These are phyloP conservation scores for Hirsutella rhossiliensis DNA, from an alignment of 2,329 filamentous ascomycete species.

Conservation along the genomic window DNA sequence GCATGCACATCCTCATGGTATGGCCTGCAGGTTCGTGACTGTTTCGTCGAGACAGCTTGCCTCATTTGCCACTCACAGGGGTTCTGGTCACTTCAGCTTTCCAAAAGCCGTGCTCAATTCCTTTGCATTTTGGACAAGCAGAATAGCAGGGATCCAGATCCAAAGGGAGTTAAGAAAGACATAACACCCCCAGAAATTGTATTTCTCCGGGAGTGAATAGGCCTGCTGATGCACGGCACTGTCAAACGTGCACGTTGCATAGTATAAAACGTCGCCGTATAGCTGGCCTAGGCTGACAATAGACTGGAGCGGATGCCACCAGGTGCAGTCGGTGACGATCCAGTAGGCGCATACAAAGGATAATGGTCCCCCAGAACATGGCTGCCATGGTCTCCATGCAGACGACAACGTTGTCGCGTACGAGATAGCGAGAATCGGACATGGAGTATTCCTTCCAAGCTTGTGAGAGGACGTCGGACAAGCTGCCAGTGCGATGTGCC, in stretches of 20 bases:
- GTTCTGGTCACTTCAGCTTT: too few species aligned
- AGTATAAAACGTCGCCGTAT: conserved; percentile 42
- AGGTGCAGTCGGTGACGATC: conserved; percentile 29
- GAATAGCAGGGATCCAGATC: conserved; percentile 32
- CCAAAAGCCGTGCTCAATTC: neutral
- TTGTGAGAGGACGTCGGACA: conserved; percentile 33
- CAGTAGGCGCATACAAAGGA: conserved; percentile 33
- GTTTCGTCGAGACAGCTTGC: too few species aligned
- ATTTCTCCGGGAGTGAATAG: conserved; percentile 36
- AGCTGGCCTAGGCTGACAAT: conserved; percentile 33
- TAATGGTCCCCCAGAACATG: conserved; percentile 38
- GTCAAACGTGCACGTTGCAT: conserved; percentile 32
- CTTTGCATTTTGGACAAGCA: conserved; percentile 17
- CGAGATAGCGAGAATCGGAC: conserved; percentile 43
- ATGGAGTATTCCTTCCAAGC: conserved; percentile 47
- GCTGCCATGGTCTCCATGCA: conserved; percentile 43
- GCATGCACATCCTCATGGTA: too few species aligned
- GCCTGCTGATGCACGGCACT: conserved; percentile 19
- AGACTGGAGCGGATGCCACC: conserved; percentile 34
- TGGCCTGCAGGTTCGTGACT: too few species aligned
- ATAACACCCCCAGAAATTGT: conserved; percentile 42
- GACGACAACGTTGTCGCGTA: conserved; percentile 37
- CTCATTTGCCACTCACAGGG: too few species aligned
- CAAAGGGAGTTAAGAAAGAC: conserved; percentile 40
- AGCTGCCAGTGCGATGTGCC: conserved; percentile 24